A percentile compares a stretch with the other conserved stretches of the same genome.
phyloP scores from a whole-genome alignment of 495 filamentous ascomycete species.

The Annulohypoxylon moriforme region DNA sequence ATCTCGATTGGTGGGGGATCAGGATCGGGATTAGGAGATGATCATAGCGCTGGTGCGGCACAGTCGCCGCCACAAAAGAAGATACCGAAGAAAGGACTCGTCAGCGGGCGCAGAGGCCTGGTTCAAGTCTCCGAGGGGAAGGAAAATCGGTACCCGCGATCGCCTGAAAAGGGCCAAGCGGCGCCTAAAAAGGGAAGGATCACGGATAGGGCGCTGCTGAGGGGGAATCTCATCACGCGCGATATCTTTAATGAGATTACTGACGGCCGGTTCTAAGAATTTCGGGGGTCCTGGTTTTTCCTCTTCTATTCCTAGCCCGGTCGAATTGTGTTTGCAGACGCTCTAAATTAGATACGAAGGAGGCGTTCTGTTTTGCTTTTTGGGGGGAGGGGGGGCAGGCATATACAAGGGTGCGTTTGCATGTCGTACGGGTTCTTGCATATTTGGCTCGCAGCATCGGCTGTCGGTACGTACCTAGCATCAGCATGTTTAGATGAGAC shows the following conservation, averaged over 20 bases:
- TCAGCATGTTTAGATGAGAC: slow-evolving; percentile 14
- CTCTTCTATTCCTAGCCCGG: no score
- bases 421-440: background rate
- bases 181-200: slow-evolving; percentile 51
- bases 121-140: slow-evolving; percentile 36
- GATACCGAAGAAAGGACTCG: slow-evolving; percentile 35
- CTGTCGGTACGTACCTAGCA: slow-evolving; percentile 10
- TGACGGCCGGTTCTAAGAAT: slow-evolving; percentile 48
- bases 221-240: slow-evolving; percentile 55
- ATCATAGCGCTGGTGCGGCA: background rate
- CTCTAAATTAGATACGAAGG: background rate
- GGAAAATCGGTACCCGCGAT: slow-evolving; percentile 49
- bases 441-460: background rate
- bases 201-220: slow-evolving; percentile 53
- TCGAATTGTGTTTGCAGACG: background rate
- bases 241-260: slow-evolving; percentile 64
- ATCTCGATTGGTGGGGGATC: slow-evolving; percentile 33
- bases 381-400: no score
- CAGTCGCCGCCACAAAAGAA: slow-evolving; percentile 29
- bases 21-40: background rate
- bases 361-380: background rate
- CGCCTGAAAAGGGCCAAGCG: slow-evolving; percentile 6
- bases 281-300: background rate
- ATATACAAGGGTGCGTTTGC: background rate
- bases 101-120: background rate